These are phyloP conservation scores for Crithidia thermophila DNA, from an alignment of 208 protist genomes.

Conservation along the genomic window DNA sequence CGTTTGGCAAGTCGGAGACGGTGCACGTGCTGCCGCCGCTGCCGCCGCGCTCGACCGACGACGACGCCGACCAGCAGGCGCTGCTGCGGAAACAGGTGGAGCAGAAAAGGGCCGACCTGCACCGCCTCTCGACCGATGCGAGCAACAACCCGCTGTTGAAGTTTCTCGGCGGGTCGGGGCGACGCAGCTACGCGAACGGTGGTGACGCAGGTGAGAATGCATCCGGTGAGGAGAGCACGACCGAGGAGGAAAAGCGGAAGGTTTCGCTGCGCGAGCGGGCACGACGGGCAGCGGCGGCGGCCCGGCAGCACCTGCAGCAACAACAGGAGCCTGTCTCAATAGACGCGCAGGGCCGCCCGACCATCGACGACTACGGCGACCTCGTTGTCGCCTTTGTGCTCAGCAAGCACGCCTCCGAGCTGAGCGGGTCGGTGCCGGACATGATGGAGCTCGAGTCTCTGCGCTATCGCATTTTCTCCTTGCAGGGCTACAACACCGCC, in stretches of 20 bases:
- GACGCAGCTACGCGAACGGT: neutral
- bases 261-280: conserved; percentile 23
- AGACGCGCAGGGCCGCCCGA: conserved; percentile 30
- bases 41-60: conserved; percentile 19
- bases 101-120: conserved; percentile 14
- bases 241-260: conserved; percentile 21
- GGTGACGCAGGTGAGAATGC: neutral
- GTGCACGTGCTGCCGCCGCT: conserved; percentile 83
- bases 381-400: conserved; percentile 77
- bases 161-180: conserved; percentile 17
- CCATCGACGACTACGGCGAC: conserved; percentile 71
- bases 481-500: conserved; percentile 56
- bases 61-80: conserved; percentile 14
- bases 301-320: no score
- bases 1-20: conserved; percentile 72
- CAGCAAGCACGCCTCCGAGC: conserved; percentile 49
- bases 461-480: conserved; percentile 79
- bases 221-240: conserved; percentile 24
- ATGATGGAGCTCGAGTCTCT: conserved; percentile 76
- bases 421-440: conserved; percentile 63
- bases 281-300: conserved; percentile 18
- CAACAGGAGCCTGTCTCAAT: conserved; percentile 23
- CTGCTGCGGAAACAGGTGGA: conserved; percentile 22
- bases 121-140: conserved; percentile 4
- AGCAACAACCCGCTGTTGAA: conserved; percentile 35